These are phyloP conservation scores for Colletotrichum spaethianum DNA, from an alignment of 2,329 filamentous ascomycete species.

Conservation along the genomic window DNA sequence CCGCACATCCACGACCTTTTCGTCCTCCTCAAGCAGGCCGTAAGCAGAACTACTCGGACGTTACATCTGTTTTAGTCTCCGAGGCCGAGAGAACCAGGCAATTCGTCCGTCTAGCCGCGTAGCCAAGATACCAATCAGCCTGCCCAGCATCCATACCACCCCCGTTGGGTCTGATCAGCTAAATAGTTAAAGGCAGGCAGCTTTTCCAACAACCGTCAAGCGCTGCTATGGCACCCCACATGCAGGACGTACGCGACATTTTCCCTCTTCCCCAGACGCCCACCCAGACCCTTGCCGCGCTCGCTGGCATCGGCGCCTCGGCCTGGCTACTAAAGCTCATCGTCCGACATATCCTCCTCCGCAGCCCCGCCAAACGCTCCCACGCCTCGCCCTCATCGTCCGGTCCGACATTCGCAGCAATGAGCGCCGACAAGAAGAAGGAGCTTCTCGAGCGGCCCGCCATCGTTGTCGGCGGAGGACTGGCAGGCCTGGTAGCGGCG, in stretches of 20 bases:
- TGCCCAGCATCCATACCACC: background rate
- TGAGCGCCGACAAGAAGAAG: constrained; percentile 24
- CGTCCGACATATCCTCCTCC: constrained; percentile 39
- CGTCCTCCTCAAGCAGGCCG: background rate
- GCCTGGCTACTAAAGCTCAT: constrained; percentile 38
- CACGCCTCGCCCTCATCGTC: constrained; percentile 24
- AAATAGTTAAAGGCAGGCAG: background rate
- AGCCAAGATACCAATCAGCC: constrained; percentile 2
- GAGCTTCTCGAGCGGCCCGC: constrained; percentile 55
- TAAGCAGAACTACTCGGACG: constrained; percentile 6
- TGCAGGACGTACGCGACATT: constrained; percentile 20
- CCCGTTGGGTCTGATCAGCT: background rate
- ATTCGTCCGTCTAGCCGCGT: constrained; percentile 4
- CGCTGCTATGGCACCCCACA: constrained; percentile 20
- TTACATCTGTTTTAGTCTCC: constrained; percentile 20
- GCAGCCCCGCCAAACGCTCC: constrained; percentile 30
- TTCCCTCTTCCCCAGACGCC: constrained; percentile 33
- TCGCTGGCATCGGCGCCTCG: constrained; percentile 33
- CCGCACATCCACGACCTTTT: background rate
- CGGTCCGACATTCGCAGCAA: constrained; percentile 33
- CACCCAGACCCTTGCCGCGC: constrained; percentile 30
- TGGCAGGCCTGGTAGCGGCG: constrained; percentile 72
- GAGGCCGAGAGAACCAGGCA: constrained; percentile 7
- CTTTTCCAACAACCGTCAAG: background rate
- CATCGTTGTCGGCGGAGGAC: constrained; percentile 70